Base-by-base conservation (phyloP, 345 rosid genomes). In the Mallotus nudiflorus region DNA sequence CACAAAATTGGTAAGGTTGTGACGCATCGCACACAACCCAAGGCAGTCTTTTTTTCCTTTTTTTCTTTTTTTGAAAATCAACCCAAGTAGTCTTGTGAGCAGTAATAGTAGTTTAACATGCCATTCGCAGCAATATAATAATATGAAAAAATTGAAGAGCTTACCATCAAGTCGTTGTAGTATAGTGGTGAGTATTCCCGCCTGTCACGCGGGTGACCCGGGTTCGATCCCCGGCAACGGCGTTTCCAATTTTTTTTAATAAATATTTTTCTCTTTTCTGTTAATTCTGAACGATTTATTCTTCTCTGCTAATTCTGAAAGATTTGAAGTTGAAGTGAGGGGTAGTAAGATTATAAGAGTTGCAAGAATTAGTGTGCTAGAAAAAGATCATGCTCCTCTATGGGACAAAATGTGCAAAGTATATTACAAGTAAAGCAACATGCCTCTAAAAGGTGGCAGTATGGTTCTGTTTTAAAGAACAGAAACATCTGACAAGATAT, bases 201-300 rank as follows among this genome's bases (percentile, higher is more conserved):
- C 87, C 94, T 87, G 93, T 92, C 96, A 92, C 96, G 87, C 89
- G 92, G 91, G 90, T 73, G 96, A 86, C 92, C 92, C 88, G 94
- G 87, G 94, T 88, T 89, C 96, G 97, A 91, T 88, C 90, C 87
- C 95, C 92, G 91, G 95, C 91, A 88, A 81, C 88, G 78, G 70
- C 63, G 71, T 5, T 20, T 31, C 24, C 0, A 59, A 59, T 31
- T 33, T n/a, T 54, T 25, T n/a, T n/a, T n/a, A n/a, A n/a, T n/a
- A n/a, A n/a, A n/a, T n/a, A n/a, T n/a, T n/a, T n/a, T n/a, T n/a
- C n/a, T n/a, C n/a, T 39, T 4, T 39, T 4, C 42, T 39, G 9
- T 9, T 4, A 39, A 39, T 39, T 39, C 9, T 39, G 42, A 4
- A 9, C 6, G 42, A 39, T 4, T 39, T 4, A n/a, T n/a, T n/a